Evolutionary conservation across 306 rosid genomes (phyloP).

Genomic region (Fragaria nilgerrensis): DNA sequence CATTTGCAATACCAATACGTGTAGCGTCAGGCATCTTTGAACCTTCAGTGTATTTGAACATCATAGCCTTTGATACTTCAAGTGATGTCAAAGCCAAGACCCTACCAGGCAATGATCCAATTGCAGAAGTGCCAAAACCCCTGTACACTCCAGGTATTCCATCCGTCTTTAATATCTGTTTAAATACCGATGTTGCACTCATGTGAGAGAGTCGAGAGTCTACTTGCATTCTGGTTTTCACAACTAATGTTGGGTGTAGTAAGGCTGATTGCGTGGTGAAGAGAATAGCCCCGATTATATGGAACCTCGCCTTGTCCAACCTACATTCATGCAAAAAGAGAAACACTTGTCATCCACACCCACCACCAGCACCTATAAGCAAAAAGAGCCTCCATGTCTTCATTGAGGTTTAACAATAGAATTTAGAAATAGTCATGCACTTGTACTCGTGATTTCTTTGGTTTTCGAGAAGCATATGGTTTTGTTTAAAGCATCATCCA

Average conservation of each 20-base stretch:
- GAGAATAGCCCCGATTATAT: conserved; percentile 65
- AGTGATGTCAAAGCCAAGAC: conserved; percentile 72
- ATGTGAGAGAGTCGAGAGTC: conserved; percentile 47
- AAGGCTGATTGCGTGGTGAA: conserved; percentile 72
- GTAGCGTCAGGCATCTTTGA: conserved; percentile 57
- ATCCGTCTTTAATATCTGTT: conserved; percentile 51
- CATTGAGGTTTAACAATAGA: neutral
- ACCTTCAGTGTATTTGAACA: conserved; percentile 55
- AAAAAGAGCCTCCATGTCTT: neutral
- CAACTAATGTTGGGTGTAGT: conserved; percentile 75
- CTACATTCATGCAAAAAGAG: conserved; percentile 24
- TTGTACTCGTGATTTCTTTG: neutral
- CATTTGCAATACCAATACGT: conserved; percentile 68
- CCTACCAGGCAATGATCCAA: conserved; percentile 84
- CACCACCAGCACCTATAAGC: neutral
- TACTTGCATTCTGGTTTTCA: conserved; percentile 88
- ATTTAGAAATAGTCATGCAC: neutral
- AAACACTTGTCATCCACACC: neutral
- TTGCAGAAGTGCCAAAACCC: conserved; percentile 83
- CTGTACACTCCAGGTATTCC: conserved; percentile 73
- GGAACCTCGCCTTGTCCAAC: conserved; percentile 84
- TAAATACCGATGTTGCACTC: conserved; percentile 52
- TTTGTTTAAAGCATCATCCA: neutral
- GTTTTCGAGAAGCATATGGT: neutral
- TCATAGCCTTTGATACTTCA: conserved; percentile 66